Evolutionary conservation across 2,329 filamentous ascomycete species (phyloP), one percentile per base, ranked within the genome.

Genomic region (Sclerotinia trifoliorum): DNA sequence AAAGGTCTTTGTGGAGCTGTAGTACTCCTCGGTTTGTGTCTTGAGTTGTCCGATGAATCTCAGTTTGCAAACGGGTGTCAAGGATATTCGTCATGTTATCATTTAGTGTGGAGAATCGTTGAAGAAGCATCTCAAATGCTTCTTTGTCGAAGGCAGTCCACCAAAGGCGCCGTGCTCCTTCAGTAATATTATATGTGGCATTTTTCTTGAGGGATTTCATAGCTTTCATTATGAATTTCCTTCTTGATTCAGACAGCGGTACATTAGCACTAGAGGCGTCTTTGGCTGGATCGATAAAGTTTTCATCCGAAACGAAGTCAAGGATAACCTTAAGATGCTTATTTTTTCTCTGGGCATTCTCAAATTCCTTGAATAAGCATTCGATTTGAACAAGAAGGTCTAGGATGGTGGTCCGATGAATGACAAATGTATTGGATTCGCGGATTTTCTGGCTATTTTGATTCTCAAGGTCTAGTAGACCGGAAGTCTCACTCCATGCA

Each of bases 401-500:
- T 1, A 84, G 77, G n/a, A 84, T 79, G 0, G 80, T 83, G 67
- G 82, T 81, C 29, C 82, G 80, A 71, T 83, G 81, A 51, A 84
- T 75, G 44, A 81, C 78, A 70, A 83, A 84, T 21, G 81, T 79
- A 72, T 83, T 84, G 57, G 82, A 82, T 69, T 81, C 78, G 48
- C 81, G 77, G 4, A 83, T 75, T 68, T 79, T 82, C 56, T 78
- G 74, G 58, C 81, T 78, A 62, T 81, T 78, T 29, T 73, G 74
- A 64, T 81, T 63, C 44, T 73, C 80, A 17, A 83, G 75, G 67
- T 83, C 82, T 17, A 83, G 76, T 24, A 84, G 73, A 11, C 82
- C 82, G 15, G 81, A 83, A 2, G 81, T 81, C 71, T 84, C 81
- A 70, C 81, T 82, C 82, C 82, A 83, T 52, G 81, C 81, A 69